phyloP scores from a whole-genome alignment of 1,284 basidiomycete species.

The Marasmius fiardii region DNA sequence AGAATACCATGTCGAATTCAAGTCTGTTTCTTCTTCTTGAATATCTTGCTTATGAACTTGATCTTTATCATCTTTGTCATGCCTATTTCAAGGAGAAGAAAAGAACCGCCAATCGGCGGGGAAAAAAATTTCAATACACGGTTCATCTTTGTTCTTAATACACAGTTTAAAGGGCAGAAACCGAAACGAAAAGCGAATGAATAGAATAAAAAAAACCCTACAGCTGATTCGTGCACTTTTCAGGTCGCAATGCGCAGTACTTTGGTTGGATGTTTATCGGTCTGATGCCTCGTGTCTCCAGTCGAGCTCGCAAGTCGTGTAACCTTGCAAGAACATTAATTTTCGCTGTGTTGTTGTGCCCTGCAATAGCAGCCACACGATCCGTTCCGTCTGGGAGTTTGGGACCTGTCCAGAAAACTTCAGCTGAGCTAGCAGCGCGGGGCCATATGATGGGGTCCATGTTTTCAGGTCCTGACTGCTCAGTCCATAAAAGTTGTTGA shows the following conservation, averaged over 20 bases:
- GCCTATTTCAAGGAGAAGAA: no score
- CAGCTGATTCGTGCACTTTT: conserved; percentile 29
- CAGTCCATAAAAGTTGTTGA: conserved; percentile 52
- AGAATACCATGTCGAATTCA: no score
- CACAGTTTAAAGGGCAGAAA: no score
- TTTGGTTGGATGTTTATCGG: conserved; percentile 66
- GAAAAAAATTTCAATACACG: no score
- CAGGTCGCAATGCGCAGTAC: conserved; percentile 68
- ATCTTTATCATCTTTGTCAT: no score
- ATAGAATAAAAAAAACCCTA: neutral
- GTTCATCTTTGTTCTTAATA: no score
- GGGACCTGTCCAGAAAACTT: conserved; percentile 58
- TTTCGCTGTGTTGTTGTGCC: conserved; percentile 12
- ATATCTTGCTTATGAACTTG: no score
- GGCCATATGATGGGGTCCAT: conserved; percentile 59
- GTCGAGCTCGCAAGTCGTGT: conserved; percentile 61
- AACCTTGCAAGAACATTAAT: conserved; percentile 47
- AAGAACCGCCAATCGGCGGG: no score
- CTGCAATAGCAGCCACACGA: conserved; percentile 28
- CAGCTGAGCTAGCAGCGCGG: conserved; percentile 54
- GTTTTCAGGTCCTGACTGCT: conserved; percentile 51
- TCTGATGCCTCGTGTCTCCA: conserved; percentile 56
- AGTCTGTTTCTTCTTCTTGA: no score
- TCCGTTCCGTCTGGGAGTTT: conserved; percentile 19
- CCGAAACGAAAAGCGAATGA: no score